phyloP scores from a whole-genome alignment of 306 rosid genomes.

The Hippophae gyantsensis region DNA sequence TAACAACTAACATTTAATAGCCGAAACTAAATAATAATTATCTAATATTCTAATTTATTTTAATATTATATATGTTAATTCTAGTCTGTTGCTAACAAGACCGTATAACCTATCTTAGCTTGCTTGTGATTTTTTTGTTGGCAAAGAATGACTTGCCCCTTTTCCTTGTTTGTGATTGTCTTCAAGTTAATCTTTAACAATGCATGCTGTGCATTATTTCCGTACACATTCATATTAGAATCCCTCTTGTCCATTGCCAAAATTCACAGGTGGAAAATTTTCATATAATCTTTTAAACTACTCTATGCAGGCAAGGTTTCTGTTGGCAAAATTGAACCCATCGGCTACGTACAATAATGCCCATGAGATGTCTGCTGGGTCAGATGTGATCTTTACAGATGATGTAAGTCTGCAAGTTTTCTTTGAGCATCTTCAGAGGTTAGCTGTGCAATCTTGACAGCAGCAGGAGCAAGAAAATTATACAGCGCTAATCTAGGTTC shows the following conservation, averaged over 20 bases:
- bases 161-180: too few relatives aligned
- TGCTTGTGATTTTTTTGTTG: too few relatives aligned
- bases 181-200: too few relatives aligned
- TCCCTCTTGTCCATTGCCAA: neutral
- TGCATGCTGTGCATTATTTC: neutral
- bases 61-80: too few relatives aligned
- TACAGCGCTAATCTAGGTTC: slow-evolving; percentile 26
- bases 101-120: too few relatives aligned
- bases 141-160: too few relatives aligned
- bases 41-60: too few relatives aligned
- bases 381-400: slow-evolving; percentile 89
- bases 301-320: slow-evolving; percentile 74
- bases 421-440: slow-evolving; percentile 93
- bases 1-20: too few relatives aligned
- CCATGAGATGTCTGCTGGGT: slow-evolving; percentile 86
- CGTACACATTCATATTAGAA: neutral
- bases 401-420: slow-evolving; percentile 98
- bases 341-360: slow-evolving; percentile 89
- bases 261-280: neutral
- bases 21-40: too few relatives aligned
- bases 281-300: slow-evolving; percentile 2
- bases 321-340: slow-evolving; percentile 92
- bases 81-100: too few relatives aligned
- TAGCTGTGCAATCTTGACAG: slow-evolving; percentile 90
- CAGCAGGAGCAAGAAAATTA: slow-evolving; percentile 20